Evolutionary conservation across 768 basidiomycete genomes (phyloP), one percentile per base, ranked within the genome.

Genomic region (Russula earlei): DNA sequence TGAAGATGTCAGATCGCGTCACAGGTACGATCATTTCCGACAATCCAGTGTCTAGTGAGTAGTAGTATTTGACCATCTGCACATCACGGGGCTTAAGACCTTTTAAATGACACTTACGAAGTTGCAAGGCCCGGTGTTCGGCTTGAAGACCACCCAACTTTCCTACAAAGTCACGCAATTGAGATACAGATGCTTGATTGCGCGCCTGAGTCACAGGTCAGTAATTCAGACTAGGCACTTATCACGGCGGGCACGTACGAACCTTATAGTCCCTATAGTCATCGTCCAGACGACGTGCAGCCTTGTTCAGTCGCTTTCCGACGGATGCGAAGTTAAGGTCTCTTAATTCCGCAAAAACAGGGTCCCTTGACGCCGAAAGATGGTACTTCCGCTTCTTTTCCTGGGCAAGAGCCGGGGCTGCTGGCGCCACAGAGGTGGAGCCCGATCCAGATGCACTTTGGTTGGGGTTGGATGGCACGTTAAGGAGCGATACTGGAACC

Each of bases 231-330:
- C 63, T 44, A 53, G 27, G 38, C 24, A 49, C 45, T 41, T 29
- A 25, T 27, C 15, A 33, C 42, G 27, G 25, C 0, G 7, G 24
- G 31, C 25, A 6, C 33, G 57, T 27, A 17, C 71, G 54, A 55
- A 86, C 89, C 74, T 94, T 93, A 71, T 95, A 96, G 64, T 97
- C 89, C 74, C 95, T 92, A 71, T 95, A 96, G 65, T 97, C 89
- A 56, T 89, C 88, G 60, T 97, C 93, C 31, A 99, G 71, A 44
- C 91, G 77, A 60, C 80, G 81, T 2, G 96, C 96, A 12, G 88
- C 78, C 60, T 77, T 79, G 64, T 87, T 94, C 48, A 99, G 71
- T 65, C 80, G 79, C 66, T 78, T 82, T 0, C 94, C 94, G 5
- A 98, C 83, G 29, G 85, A 79, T 5, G 92, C 86, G 67, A 99